Percentiles rank a stretch among this genome's conserved stretches.
Conservation (phyloP, 257 asterid species). For the Fraxinus cuspidata region DNA sequence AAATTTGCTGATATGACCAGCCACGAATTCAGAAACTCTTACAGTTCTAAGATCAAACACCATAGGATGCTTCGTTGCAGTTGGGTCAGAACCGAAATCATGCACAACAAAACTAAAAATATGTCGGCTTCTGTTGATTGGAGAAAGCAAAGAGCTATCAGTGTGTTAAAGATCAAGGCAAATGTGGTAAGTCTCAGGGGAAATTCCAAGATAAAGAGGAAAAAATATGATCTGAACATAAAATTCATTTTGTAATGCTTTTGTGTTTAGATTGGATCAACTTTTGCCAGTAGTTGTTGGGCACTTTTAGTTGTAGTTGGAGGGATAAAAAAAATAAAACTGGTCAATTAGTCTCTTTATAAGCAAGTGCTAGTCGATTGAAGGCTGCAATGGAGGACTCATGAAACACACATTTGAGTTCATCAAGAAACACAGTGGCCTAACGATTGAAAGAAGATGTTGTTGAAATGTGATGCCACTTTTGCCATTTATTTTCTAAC, state of each 20-base stretch:
- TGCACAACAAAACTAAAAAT: conserved; percentile 46
- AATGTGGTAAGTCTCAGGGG: conserved; percentile 53
- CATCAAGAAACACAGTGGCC: conserved; percentile 68
- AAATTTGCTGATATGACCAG: conserved; percentile 74
- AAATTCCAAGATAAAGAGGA: neutral
- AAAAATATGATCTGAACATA: neutral
- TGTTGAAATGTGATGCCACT: too few species aligned
- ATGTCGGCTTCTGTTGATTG: conserved; percentile 72
- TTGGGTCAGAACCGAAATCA: conserved; percentile 48
- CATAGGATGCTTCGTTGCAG: conserved; percentile 56
- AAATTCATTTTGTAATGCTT: neutral
- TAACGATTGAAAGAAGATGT: conserved; percentile 58
- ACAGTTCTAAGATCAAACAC: conserved; percentile 68
- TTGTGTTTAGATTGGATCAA: neutral
- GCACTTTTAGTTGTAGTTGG: conserved; percentile 77
- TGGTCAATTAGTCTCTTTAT: conserved; percentile 55
- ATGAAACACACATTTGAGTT: conserved; percentile 79
- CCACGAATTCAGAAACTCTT: conserved; percentile 61
- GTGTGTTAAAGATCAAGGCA: conserved; percentile 80
- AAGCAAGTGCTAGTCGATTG: conserved; percentile 90
- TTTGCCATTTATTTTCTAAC: too few species aligned
- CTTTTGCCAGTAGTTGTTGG: conserved; percentile 76
- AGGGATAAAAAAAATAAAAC: conserved; percentile 77
- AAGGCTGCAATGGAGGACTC: conserved; percentile 84
- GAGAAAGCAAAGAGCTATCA: conserved; percentile 81